These are phyloP conservation scores for Emmonsiellopsis sp. DNA, from an alignment of 2,329 filamentous ascomycete species.

Conservation along the genomic window DNA sequence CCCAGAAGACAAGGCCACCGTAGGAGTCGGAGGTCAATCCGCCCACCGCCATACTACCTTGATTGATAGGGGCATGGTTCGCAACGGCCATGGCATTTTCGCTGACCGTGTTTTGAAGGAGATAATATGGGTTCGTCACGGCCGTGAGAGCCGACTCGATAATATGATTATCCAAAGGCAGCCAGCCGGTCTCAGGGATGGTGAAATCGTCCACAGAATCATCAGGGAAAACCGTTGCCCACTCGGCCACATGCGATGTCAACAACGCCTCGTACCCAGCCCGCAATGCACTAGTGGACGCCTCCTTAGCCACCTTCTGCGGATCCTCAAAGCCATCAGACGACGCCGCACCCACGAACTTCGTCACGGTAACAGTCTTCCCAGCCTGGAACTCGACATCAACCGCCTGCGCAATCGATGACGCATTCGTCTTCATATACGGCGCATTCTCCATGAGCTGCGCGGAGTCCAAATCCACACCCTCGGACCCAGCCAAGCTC, in stretches of 20 bases:
- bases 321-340: conserved; percentile 57
- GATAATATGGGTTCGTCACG: conserved; percentile 39
- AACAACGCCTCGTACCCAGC: conserved; percentile 49
- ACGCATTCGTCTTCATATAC: conserved; percentile 47
- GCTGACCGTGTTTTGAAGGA: conserved; percentile 42
- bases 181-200: conserved; percentile 44
- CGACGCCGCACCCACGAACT: conserved; percentile 60
- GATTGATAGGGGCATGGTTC: conserved; percentile 44
- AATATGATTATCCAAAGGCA: conserved; percentile 49
- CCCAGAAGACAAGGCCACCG: conserved; percentile 57
- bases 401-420: conserved; percentile 55
- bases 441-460: conserved; percentile 35
- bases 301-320: conserved; percentile 44
- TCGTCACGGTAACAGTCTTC: conserved; percentile 48
- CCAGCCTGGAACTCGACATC: conserved; percentile 44
- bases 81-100: conserved; percentile 44
- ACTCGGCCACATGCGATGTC: conserved; percentile 50
- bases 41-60: conserved; percentile 58
- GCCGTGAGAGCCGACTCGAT: conserved; percentile 43
- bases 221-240: conserved; percentile 51
- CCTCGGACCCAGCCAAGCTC: conserved; percentile 29
- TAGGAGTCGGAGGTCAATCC: conserved; percentile 60
- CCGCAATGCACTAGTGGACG: conserved; percentile 40
- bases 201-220: conserved; percentile 56
- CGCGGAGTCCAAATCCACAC: conserved; percentile 34